A percentile compares a stretch with the other conserved stretches of the same genome.
These are phyloP conservation scores for Chlamydomonas schloesseri DNA, from an alignment of 139 green algal species.

Conservation along the genomic window DNA sequence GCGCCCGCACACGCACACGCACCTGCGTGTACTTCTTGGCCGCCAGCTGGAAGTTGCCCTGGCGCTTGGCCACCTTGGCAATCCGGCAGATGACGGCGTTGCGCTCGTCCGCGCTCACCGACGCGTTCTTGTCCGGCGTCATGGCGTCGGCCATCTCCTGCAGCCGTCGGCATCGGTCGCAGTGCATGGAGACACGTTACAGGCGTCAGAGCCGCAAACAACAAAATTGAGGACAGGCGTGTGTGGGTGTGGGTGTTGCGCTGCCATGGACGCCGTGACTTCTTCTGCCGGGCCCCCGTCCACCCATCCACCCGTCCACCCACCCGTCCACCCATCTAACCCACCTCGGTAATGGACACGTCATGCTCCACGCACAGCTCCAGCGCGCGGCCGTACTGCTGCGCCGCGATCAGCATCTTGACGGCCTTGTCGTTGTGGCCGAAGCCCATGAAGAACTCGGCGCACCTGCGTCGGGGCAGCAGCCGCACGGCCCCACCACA, in stretches of 20 bases:
- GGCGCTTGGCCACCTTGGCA: slow-evolving; percentile 78
- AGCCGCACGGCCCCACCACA: too few species aligned
- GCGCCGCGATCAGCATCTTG: slow-evolving; percentile 64
- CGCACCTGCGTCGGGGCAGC: slow-evolving; percentile 59
- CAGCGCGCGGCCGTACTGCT: slow-evolving; percentile 63
- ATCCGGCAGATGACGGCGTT: slow-evolving; percentile 66
- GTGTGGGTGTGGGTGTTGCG: too few species aligned
- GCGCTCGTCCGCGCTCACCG: slow-evolving; percentile 58
- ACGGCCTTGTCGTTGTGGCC: slow-evolving; percentile 58
- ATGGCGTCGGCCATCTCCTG: slow-evolving; percentile 85
- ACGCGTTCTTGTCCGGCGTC: slow-evolving; percentile 67
- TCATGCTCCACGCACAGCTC: slow-evolving; percentile 78
- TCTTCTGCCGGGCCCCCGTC: too few species aligned
- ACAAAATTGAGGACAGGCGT: too few species aligned
- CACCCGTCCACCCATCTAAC: background rate
- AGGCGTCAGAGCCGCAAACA: too few species aligned
- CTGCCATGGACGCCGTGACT: too few species aligned
- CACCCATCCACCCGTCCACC: background rate
- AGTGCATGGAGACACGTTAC: background rate
- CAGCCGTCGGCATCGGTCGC: too few species aligned
- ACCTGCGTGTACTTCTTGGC: slow-evolving; percentile 89
- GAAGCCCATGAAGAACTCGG: slow-evolving; percentile 74
- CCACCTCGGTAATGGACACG: slow-evolving; percentile 75
- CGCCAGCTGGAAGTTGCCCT: slow-evolving; percentile 84
- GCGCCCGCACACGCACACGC: slow-evolving; percentile 12